Evolutionary conservation across 345 rosid genomes (phyloP).

Genomic region (Moricandia arvensis): DNA sequence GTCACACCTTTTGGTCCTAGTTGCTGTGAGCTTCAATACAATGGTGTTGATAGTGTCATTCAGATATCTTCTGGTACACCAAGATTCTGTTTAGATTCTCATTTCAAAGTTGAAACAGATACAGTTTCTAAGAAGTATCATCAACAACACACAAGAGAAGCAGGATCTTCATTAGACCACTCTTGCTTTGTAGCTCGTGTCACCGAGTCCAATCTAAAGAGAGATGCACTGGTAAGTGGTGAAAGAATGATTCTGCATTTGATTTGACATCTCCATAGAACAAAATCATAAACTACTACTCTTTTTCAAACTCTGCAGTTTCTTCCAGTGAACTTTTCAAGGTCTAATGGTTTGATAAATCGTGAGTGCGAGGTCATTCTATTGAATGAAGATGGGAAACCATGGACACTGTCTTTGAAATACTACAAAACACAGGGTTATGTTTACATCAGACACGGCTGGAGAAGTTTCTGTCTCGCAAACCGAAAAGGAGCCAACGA

Average conservation of each 20-base stretch:
- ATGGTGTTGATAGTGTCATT: not conserved
- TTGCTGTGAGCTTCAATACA: slow-evolving; percentile 23
- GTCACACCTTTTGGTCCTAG: slow-evolving; percentile 20
- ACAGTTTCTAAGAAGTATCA: not conserved
- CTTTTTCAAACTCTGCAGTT: not conserved
- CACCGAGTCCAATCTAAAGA: not conserved
- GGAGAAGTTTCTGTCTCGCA: slow-evolving; percentile 13
- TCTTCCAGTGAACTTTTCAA: not conserved
- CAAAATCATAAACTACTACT: not conserved
- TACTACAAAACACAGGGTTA: not conserved
- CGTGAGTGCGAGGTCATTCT: slow-evolving; percentile 7
- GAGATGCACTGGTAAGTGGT: not conserved
- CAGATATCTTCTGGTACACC: not conserved
- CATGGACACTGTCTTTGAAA: not conserved
- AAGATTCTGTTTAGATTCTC: not conserved
- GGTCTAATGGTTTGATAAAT: slow-evolving; percentile 14
- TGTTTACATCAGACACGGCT: slow-evolving; percentile 19
- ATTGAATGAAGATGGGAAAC: slow-evolving; percentile 1
- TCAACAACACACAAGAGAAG: not conserved
- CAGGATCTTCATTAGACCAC: not conserved
- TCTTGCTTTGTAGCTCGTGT: not conserved
- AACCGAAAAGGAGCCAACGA: not conserved
- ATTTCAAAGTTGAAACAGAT: not conserved
- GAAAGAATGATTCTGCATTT: not conserved
- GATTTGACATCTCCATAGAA: not conserved